Evolutionary conservation across 2,329 filamentous ascomycete species (phyloP), one percentile per base, ranked within the genome.

Genomic region (Dactylonectria estremocensis): DNA sequence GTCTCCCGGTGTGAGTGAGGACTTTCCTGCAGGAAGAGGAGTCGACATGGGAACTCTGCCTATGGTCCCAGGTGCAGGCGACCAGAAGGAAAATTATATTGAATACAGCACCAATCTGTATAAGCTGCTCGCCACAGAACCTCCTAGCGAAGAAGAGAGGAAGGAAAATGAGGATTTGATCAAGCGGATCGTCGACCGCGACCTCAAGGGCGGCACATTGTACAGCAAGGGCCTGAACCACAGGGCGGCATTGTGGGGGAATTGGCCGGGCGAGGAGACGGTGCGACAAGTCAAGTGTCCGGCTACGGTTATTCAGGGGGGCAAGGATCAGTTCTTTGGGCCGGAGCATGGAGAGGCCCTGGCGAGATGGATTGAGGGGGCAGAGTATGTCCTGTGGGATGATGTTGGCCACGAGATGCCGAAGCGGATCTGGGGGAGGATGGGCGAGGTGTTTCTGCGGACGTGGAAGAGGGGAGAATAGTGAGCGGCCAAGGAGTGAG

Each of bases 241-340:
- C 50, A 71, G 75, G 1, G 69, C 65, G 22, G 75, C 72, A 7
- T 69, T 72, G 2, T 72, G 71, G 8, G 66, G 52, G 2, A 50
- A 62, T 13, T 73, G 77, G 72, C 74, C 77, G 16, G 72, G 74
- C 1, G 66, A 45, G 18, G 69, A 76, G 22, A 55, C 55, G 8
- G 69, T 78, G 31, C 67, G 69, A 33, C 11, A 68, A 3, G 56
- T 79, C 22, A 68, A 49, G 2, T 79, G 77, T 18, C 75, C 77
- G 11, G 67, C 76, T 1, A 74, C 74, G 1, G 76, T 80, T 10
- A 67, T 79, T 24, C 76, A 78, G 50, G 73, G 72, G 3, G 74
- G 50, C 3, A 74, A 78, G 33, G 77, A 79, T 35, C 78, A 77
- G 52, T 58, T 75, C 8, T 78, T 80, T 66, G 72, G 74, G 0